These are phyloP conservation scores for Coniochaeta sp. DNA, from an alignment of 2,329 filamentous ascomycete genomes.

Conservation along the genomic window DNA sequence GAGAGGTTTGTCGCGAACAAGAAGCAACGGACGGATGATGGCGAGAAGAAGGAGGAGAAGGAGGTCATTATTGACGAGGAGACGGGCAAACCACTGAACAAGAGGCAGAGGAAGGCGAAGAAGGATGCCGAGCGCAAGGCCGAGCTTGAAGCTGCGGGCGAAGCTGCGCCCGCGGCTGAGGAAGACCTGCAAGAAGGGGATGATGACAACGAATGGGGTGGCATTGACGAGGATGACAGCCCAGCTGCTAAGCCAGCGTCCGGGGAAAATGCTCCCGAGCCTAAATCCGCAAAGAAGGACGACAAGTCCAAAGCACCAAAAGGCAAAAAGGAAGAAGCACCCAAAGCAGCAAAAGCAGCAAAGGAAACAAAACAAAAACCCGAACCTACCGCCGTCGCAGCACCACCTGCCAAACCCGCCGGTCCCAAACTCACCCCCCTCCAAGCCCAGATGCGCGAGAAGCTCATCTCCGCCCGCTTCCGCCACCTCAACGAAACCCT, in stretches of 20 bases:
- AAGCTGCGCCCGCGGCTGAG: neutral
- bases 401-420: slow-evolving; percentile 23
- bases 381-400: slow-evolving; percentile 6
- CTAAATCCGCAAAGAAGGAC: slow-evolving; percentile 28
- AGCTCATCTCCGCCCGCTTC: slow-evolving; percentile 91
- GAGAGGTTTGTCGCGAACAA: slow-evolving; percentile 71
- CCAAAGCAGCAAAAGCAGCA: neutral
- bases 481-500: slow-evolving; percentile 95
- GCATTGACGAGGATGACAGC: slow-evolving; percentile 14
- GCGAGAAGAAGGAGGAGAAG: slow-evolving; percentile 21
- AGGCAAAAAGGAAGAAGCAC: slow-evolving; percentile 12
- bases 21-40: slow-evolving; percentile 9
- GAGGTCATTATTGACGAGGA: slow-evolving; percentile 12
- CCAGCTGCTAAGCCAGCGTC: slow-evolving; percentile 13
- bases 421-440: slow-evolving; percentile 74
- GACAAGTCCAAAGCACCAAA: slow-evolving; percentile 24
- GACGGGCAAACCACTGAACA: slow-evolving; percentile 16
- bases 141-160: slow-evolving; percentile 10
- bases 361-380: slow-evolving; percentile 14
- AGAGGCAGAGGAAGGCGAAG: slow-evolving; percentile 8
- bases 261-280: slow-evolving; percentile 13
- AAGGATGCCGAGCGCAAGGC: slow-evolving; percentile 13
- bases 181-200: neutral
- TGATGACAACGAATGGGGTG: slow-evolving; percentile 15
- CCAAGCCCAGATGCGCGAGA: slow-evolving; percentile 89